A percentile compares a stretch with the other conserved stretches of the same genome.
phyloP scores from a whole-genome alignment of 2,329 filamentous ascomycete genomes.

The Ophiostoma pallidulum region DNA sequence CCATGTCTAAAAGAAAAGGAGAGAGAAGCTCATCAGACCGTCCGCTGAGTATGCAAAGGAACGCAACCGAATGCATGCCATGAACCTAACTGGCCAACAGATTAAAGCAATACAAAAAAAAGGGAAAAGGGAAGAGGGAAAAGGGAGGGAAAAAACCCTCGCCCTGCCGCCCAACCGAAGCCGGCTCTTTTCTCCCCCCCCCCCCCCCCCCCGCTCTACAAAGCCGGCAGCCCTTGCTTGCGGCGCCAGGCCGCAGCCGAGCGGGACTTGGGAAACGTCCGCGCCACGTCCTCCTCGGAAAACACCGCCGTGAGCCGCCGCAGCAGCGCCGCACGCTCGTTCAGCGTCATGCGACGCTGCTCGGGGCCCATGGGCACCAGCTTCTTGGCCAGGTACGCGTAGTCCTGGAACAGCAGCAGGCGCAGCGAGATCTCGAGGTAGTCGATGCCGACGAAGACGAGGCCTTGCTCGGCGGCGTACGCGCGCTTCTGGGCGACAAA shows the following conservation, averaged over 20 bases:
- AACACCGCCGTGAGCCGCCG: constrained; percentile 57
- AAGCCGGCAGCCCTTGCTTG: constrained; percentile 12
- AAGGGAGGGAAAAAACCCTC: no score
- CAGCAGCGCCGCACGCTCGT: constrained; percentile 54
- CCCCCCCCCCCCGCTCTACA: not conserved
- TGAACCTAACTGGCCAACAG: no score
- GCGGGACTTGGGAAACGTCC: constrained; percentile 38
- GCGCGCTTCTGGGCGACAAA: constrained; percentile 60
- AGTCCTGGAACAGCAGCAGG: constrained; percentile 64
- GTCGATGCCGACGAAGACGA: constrained; percentile 75
- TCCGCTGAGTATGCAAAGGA: no score
- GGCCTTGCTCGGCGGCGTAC: constrained; percentile 57
- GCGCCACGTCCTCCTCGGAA: constrained; percentile 51
- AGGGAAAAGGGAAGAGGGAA: no score
- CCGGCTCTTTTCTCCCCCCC: no score
- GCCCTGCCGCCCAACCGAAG: not conserved
- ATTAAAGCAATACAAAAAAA: no score
- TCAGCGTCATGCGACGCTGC: constrained; percentile 56
- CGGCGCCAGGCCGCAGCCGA: constrained; percentile 14
- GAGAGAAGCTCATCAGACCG: no score
- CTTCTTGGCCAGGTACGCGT: constrained; percentile 57
- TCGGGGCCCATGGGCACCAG: constrained; percentile 61
- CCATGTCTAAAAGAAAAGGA: no score
- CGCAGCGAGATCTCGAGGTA: constrained; percentile 66
- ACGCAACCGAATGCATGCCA: no score